phyloP scores from a whole-genome alignment of 2,329 filamentous ascomycete genomes.

The Botryotinia globosa region DNA sequence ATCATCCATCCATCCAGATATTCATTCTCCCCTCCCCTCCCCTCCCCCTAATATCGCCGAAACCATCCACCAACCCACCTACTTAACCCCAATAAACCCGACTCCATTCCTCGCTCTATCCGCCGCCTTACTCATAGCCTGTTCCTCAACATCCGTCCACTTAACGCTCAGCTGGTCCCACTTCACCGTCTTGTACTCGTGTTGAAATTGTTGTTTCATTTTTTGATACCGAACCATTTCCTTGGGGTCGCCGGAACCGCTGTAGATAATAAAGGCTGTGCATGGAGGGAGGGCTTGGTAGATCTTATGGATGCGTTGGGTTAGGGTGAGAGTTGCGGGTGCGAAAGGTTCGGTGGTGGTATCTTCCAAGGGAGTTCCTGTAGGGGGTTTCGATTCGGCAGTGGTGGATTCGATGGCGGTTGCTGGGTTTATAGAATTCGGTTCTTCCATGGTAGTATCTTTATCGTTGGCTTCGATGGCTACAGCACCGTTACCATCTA shows the following conservation, averaged over 20 bases:
- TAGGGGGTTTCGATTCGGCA: neutral
- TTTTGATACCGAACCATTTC: constrained; percentile 61
- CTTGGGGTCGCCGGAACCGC: constrained; percentile 65
- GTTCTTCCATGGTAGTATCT: neutral
- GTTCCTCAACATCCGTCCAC: constrained; percentile 66
- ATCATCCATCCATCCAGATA: neutral
- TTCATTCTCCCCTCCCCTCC: neutral
- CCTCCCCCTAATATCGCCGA: neutral
- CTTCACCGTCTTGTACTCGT: constrained; percentile 63
- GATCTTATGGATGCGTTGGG: constrained; percentile 52
- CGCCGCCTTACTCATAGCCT: constrained; percentile 57
- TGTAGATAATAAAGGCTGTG: constrained; percentile 63
- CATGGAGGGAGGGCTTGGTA: constrained; percentile 60
- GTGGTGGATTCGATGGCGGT: neutral
- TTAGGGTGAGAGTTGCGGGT: constrained; percentile 31
- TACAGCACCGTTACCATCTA: neutral
- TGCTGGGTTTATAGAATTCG: neutral
- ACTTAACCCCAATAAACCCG: constrained; percentile 65
- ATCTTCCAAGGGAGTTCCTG: neutral
- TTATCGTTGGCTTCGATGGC: neutral
- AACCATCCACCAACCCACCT: constrained; percentile 36
- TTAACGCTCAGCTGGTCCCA: constrained; percentile 66
- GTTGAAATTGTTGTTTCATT: constrained; percentile 58
- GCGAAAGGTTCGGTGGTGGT: neutral
- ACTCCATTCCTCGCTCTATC: constrained; percentile 58